These are phyloP conservation scores for Plasmodium knowlesi DNA, from an alignment of 169 alveolate genomes.

Conservation along the genomic window DNA sequence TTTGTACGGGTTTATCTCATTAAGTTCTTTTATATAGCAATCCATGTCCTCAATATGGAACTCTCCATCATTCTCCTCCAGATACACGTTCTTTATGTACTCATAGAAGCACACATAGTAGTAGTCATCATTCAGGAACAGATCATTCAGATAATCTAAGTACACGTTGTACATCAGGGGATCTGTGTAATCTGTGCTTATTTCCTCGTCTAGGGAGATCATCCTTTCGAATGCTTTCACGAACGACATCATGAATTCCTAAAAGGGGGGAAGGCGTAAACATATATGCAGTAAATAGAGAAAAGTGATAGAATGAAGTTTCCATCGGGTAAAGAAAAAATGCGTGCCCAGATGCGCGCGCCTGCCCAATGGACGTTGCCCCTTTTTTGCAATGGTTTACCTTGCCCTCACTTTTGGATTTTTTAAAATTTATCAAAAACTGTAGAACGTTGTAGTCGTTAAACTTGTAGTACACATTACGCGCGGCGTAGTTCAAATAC, in stretches of 20 bases:
- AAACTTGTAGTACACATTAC: slow-evolving; percentile 47
- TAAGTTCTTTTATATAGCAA: slow-evolving; percentile 30
- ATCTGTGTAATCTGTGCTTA: slow-evolving; percentile 22
- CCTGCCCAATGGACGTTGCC: background rate
- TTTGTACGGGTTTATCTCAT: slow-evolving; percentile 34
- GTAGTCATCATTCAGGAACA: slow-evolving; percentile 58
- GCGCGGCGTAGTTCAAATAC: slow-evolving; percentile 27
- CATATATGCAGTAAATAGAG: background rate
- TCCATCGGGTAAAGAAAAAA: background rate
- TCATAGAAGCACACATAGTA: slow-evolving; percentile 61
- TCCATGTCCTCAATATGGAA: slow-evolving; percentile 15
- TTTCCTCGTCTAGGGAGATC: slow-evolving; percentile 25
- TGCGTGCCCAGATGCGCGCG: background rate
- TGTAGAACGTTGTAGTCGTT: slow-evolving; percentile 61
- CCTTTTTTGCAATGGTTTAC: slow-evolving; percentile 6
- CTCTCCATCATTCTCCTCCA: slow-evolving; percentile 2
- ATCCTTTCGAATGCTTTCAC: slow-evolving; percentile 45
- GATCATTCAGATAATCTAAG: slow-evolving; percentile 42
- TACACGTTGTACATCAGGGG: slow-evolving; percentile 38
- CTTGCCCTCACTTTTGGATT: slow-evolving; percentile 61
- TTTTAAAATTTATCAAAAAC: slow-evolving; percentile 53
- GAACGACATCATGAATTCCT: slow-evolving; percentile 70
- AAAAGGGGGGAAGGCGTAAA: background rate
- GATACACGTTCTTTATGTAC: slow-evolving; percentile 20
- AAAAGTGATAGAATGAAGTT: background rate